Evolutionary conservation across 2,329 filamentous ascomycete species (phyloP), one percentile per base, ranked within the genome.

Genomic region (Ophiostoma himal-ulmi): DNA sequence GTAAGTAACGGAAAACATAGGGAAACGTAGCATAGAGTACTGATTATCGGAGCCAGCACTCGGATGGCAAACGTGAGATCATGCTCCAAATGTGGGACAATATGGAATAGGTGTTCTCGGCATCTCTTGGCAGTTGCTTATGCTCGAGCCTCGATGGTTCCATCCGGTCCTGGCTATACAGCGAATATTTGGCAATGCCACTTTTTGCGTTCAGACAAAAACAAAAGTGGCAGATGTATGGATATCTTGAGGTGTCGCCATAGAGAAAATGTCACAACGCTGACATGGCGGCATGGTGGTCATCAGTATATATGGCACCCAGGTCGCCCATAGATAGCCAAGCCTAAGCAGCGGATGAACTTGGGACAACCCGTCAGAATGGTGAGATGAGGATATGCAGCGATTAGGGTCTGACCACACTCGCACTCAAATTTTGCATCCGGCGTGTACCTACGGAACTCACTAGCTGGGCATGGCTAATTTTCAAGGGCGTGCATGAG

Each of bases 71-170:
- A 10, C 8, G 52, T 57, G 52, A 57, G n/a, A 26, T 22, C 22
- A 11, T 57, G 48, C 48, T 22, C 52, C 52, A 26, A 57, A 26
- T 26, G n/a, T 10, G 22, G 22, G n/a, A 57, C 8, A 26, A 17
- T 13, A 11, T 57, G n/a, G 8, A 54, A 20, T 57, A 22, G 17
- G 44, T 7, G 44, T 7, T 26, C n/a, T 10, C 7, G 4, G 13
- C 11, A 57, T 57, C n/a, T 57, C 52, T 57, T 57, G 52, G 52
- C 52, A 57, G 52, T 26, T 57, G 52, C 52, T 57, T 14, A 57
- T 57, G 17, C 17, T 48, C 44, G 30, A 48, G 17, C 17, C 44
- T 13, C 26, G n/a, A 13, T 10, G 3, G 22, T 26, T 57, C 8
- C 52, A 57, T 57, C 22, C n/a, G 52, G n/a, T 57, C 26, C 52